Percentiles rank a stretch among this genome's conserved stretches.
phyloP scores from a whole-genome alignment of 129 eudicot species.

The Lonicera japonica region DNA sequence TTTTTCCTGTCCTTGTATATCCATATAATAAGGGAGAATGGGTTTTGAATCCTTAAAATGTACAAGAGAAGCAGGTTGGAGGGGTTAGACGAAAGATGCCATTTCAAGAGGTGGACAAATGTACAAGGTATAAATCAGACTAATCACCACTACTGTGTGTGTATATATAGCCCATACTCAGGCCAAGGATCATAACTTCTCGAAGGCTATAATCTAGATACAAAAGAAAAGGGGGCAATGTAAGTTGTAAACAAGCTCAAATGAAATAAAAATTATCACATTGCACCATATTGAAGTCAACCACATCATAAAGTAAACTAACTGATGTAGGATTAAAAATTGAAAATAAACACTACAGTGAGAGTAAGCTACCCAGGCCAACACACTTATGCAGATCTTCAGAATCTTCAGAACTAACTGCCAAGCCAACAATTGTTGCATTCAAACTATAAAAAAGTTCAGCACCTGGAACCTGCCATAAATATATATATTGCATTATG shows the following conservation, averaged over 20 bases:
- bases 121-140: too few species aligned
- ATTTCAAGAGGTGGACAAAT: too few species aligned
- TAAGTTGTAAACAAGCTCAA: neutral
- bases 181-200: too few species aligned
- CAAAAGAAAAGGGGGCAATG: too few species aligned
- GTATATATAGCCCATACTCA: too few species aligned
- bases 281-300: neutral
- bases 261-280: neutral
- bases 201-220: too few species aligned
- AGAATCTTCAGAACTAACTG: conserved; percentile 49
- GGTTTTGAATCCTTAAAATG: too few species aligned
- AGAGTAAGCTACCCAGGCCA: conserved; percentile 71
- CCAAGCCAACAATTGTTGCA: conserved; percentile 87
- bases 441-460: conserved; percentile 84
- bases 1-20: too few species aligned
- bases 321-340: neutral
- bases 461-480: conserved; percentile 55
- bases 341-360: neutral
- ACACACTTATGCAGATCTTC: conserved; percentile 61
- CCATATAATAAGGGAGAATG: too few species aligned
- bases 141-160: too few species aligned
- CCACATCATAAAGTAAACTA: neutral
- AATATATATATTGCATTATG: conserved; percentile 12
- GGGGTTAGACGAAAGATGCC: too few species aligned
- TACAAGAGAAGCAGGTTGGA: too few species aligned